Evolutionary conservation across 78 protist genomes (phyloP).

Genomic region (Tieghemostelium lacteum): DNA sequence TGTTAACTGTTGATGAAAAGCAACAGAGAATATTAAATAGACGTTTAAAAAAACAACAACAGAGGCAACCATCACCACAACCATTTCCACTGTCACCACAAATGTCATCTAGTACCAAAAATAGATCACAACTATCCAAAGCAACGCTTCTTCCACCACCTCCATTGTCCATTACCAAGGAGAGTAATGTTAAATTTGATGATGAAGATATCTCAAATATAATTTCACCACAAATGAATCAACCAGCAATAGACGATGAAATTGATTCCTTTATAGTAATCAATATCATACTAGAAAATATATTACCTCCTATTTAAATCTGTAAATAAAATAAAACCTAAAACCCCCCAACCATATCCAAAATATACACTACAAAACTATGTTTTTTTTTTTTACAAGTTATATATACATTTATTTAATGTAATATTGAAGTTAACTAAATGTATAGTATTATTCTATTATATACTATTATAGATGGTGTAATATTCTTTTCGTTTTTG

Average conservation of each 20-base stretch:
- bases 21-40: too few relatives aligned
- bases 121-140: neutral
- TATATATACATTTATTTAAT: neutral
- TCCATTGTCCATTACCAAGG: slow-evolving; percentile 20
- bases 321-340: neutral
- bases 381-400: too few relatives aligned
- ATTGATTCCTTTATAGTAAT: slow-evolving; percentile 62
- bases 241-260: neutral
- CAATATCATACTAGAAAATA: slow-evolving; percentile 54
- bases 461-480: too few relatives aligned
- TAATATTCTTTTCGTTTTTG: too few relatives aligned
- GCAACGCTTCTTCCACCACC: slow-evolving; percentile 74
- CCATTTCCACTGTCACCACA: neutral
- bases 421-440: neutral
- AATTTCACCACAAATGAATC: neutral
- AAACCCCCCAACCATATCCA: too few relatives aligned
- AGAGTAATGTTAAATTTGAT: slow-evolving; percentile 2
- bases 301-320: slow-evolving; percentile 48
- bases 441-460: neutral
- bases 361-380: too few relatives aligned
- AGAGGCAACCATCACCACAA: neutral
- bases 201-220: neutral
- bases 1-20: slow-evolving; percentile 1
- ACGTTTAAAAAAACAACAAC: neutral
- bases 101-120: neutral